Evolutionary conservation across 306 rosid species (phyloP).

Genomic region (Mimosa bimucronata): DNA sequence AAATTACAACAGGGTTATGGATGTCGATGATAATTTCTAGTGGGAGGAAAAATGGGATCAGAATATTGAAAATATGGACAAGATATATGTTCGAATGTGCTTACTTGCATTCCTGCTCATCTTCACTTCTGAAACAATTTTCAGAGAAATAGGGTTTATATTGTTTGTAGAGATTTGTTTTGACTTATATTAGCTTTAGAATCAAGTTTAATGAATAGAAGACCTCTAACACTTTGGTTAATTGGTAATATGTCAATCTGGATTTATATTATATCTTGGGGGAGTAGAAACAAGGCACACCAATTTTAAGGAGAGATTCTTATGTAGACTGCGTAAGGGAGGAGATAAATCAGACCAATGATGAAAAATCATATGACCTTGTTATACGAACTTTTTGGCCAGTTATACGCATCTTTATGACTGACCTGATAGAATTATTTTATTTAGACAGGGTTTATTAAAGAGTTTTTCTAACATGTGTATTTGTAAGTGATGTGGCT

Average conservation of each 20-base stretch:
- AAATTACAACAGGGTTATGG: not conserved
- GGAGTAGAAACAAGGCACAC: not conserved
- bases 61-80: not conserved
- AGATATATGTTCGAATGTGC: not conserved
- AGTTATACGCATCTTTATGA: not conserved
- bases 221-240: not conserved
- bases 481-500: not conserved
- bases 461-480: constrained; percentile 30
- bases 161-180: constrained; percentile 1
- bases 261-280: not conserved
- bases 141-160: not conserved
- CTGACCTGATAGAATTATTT: not conserved
- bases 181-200: not conserved
- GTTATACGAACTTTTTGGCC: not conserved
- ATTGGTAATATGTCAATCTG: not conserved
- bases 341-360: not conserved
- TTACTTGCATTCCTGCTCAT: not conserved
- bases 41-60: constrained; percentile 2
- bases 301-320: not conserved
- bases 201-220: not conserved
- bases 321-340: not conserved
- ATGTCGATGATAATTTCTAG: constrained; percentile 9
- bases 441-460: constrained; percentile 14
- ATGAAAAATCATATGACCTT: not conserved
- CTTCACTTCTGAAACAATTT: not conserved